Evolutionary conservation across 2,329 filamentous ascomycete genomes (phyloP).

Genomic region (Clarireedia monteithiana): DNA sequence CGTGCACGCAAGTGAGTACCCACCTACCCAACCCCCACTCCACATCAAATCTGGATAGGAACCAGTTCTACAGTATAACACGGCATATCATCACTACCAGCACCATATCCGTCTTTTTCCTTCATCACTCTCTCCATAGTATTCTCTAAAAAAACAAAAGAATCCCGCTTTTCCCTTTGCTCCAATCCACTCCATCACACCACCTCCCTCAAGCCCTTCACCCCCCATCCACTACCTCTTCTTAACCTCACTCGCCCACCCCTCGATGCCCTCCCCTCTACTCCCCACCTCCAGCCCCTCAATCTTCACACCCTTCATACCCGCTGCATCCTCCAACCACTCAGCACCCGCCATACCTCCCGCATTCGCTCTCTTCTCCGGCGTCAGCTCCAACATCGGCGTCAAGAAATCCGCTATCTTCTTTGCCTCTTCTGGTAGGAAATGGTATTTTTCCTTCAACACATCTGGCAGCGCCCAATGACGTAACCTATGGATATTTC

Average conservation of each 20-base stretch:
- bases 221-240: conserved; percentile 33
- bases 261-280: conserved; percentile 85
- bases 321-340: conserved; percentile 78
- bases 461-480: conserved; percentile 96
- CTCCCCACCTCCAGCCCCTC: conserved; percentile 69
- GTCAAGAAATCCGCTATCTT: conserved; percentile 74
- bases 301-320: conserved; percentile 76
- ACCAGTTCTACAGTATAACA: background rate
- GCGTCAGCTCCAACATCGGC: conserved; percentile 85
- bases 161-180: background rate
- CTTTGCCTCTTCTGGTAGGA: conserved; percentile 72
- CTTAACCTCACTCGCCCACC: conserved; percentile 86
- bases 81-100: background rate
- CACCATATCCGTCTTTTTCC: too few relatives aligned
- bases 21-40: too few relatives aligned
- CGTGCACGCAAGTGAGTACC: background rate
- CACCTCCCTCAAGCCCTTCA: background rate
- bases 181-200: background rate
- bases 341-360: conserved; percentile 85
- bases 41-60: background rate
- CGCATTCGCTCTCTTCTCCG: conserved; percentile 85
- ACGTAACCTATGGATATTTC: conserved; percentile 91
- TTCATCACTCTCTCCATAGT: too few relatives aligned
- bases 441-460: conserved; percentile 93
- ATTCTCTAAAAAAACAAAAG: too few relatives aligned